phyloP scores from a whole-genome alignment of 78 protist genomes.

The Dictyostelium purpureum region DNA sequence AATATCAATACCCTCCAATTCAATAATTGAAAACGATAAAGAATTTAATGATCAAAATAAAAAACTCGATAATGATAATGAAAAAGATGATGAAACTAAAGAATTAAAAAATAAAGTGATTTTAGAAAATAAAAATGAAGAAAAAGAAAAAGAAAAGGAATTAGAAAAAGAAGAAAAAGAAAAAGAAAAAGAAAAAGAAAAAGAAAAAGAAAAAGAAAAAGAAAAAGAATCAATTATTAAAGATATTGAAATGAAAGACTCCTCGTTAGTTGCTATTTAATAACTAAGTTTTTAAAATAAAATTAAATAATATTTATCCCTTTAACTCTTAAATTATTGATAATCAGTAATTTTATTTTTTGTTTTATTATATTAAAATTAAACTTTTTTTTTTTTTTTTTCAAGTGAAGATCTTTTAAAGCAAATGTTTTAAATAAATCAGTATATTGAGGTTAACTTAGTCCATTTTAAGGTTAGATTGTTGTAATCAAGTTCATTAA shows the following conservation, averaged over 20 bases:
- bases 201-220: neutral
- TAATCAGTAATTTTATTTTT: too few relatives aligned
- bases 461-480: too few relatives aligned
- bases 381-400: too few relatives aligned
- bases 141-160: neutral
- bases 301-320: too few relatives aligned
- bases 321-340: too few relatives aligned
- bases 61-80: neutral
- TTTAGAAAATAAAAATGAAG: neutral
- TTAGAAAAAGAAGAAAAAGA: neutral
- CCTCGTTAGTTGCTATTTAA: too few relatives aligned
- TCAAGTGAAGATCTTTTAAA: too few relatives aligned
- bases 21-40: neutral
- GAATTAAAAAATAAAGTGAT: neutral
- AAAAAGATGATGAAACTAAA: neutral
- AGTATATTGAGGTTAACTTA: too few relatives aligned
- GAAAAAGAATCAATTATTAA: neutral
- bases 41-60: neutral
- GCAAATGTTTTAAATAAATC: too few relatives aligned
- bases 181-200: neutral
- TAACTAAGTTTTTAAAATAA: too few relatives aligned
- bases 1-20: neutral
- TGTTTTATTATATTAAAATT: too few relatives aligned
- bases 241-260: constrained; percentile 14
- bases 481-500: too few relatives aligned